A percentile compares a stretch with the other conserved stretches of the same genome.
These are phyloP conservation scores for Gossypium raimondii DNA, from an alignment of 345 rosid genomes.

Conservation along the genomic window DNA sequence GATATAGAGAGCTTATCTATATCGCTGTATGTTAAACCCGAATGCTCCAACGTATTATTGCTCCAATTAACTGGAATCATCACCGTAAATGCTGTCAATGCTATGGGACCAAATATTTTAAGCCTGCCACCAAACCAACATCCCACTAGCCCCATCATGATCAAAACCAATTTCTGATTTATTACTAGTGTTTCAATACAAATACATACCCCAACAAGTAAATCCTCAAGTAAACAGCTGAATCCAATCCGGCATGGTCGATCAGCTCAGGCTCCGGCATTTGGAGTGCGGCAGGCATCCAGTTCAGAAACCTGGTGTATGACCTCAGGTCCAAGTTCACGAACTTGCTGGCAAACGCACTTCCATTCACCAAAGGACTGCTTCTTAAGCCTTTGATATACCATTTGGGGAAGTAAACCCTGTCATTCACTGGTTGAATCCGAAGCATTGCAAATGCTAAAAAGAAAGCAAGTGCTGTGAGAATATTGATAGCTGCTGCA, in stretches of 20 bases:
- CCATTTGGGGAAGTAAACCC: constrained; percentile 96
- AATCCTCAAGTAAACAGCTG: constrained; percentile 80
- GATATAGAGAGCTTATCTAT: constrained; percentile 89
- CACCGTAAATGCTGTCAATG: constrained; percentile 60
- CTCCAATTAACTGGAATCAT: constrained; percentile 93
- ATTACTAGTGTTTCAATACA: too few relatives aligned
- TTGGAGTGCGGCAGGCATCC: constrained; percentile 90
- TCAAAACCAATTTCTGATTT: neutral
- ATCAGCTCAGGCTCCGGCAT: constrained; percentile 94
- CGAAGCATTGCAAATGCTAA: constrained; percentile 73
- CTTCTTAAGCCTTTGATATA: constrained; percentile 73
- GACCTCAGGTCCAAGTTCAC: constrained; percentile 75
- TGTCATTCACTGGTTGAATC: constrained; percentile 84
- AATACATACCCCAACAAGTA: constrained; percentile 67
- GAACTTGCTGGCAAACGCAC: constrained; percentile 61
- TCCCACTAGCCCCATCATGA: neutral
- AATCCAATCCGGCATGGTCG: constrained; percentile 89
- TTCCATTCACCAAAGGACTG: constrained; percentile 42
- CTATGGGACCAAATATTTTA: constrained; percentile 77
- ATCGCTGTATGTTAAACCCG: constrained; percentile 55
- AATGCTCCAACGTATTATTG: constrained; percentile 51
- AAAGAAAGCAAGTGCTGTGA: constrained; percentile 70
- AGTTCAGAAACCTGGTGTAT: constrained; percentile 62
- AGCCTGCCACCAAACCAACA: constrained; percentile 44
- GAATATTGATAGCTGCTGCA: constrained; percentile 77